Evolutionary conservation across 2,329 filamentous ascomycete genomes (phyloP).

Genomic region (Periconia sp.): DNA sequence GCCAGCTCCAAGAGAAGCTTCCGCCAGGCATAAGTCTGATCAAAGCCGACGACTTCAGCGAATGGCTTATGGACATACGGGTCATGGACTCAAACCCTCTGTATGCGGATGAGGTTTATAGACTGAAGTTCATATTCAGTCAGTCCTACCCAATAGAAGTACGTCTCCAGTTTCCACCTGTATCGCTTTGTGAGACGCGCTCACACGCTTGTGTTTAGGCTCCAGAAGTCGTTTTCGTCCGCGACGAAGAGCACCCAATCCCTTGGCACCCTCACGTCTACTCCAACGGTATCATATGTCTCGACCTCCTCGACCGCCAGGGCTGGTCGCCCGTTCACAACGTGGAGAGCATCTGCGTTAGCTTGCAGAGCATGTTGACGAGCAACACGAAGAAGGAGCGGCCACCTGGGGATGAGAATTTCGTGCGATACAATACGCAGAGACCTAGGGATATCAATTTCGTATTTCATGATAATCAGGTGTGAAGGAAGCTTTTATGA

Average conservation of each 20-base stretch:
- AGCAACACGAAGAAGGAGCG: conserved; percentile 92
- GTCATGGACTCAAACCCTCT: conserved; percentile 91
- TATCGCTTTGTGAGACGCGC: not conserved
- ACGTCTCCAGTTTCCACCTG: not conserved
- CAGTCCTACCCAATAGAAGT: conserved; percentile 82
- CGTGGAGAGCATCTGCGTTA: conserved; percentile 96
- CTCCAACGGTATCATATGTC: conserved; percentile 97
- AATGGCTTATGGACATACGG: conserved; percentile 91
- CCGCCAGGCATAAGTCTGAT: conserved; percentile 78
- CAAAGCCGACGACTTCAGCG: conserved; percentile 79
- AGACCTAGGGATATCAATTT: conserved; percentile 91
- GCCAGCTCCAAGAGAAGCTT: conserved; percentile 62
- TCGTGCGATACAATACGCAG: conserved; percentile 79
- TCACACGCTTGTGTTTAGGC: conserved; percentile 62
- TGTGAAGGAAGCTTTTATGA: conserved; percentile 34
- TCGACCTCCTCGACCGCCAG: conserved; percentile 84
- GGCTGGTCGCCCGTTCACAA: conserved; percentile 98
- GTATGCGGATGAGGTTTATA: conserved; percentile 79
- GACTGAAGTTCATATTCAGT: conserved; percentile 86
- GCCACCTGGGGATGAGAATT: conserved; percentile 87
- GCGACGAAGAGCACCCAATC: conserved; percentile 66
- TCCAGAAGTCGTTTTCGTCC: conserved; percentile 89
- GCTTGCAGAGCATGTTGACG: conserved; percentile 96
- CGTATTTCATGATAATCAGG: conserved; percentile 85
- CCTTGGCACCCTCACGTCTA: conserved; percentile 98